Evolutionary conservation across 2,329 filamentous ascomycete genomes (phyloP).

Genomic region (Fusarium tuaranense): DNA sequence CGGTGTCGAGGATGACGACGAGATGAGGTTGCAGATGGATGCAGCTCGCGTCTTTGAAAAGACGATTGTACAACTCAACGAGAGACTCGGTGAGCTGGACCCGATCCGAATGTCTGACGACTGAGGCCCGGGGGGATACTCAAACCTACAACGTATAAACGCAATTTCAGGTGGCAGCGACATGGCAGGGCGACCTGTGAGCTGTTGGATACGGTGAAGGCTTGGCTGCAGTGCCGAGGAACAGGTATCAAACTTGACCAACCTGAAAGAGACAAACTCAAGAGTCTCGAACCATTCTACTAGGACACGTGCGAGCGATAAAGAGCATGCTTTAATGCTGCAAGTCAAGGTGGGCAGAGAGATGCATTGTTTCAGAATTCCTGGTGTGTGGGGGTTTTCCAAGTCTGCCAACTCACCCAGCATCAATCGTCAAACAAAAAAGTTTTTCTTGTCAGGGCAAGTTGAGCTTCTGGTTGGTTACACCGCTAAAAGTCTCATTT

Average conservation of each 20-base stretch:
- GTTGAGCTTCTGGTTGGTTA: neutral
- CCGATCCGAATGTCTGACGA: slow-evolving; percentile 37
- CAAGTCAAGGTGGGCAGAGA: neutral
- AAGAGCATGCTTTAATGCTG: neutral
- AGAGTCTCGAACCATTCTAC: neutral
- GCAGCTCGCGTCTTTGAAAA: slow-evolving; percentile 82
- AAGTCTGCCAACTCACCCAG: neutral
- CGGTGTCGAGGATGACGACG: slow-evolving; percentile 56
- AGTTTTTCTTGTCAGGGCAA: neutral
- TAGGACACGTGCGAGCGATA: neutral
- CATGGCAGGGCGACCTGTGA: neutral
- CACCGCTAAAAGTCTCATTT: neutral
- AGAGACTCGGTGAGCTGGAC: slow-evolving; percentile 62
- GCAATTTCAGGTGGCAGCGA: neutral
- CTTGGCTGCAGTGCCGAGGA: slow-evolving; percentile 14
- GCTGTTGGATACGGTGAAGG: slow-evolving; percentile 12
- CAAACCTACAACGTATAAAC: neutral
- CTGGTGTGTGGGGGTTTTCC: neutral
- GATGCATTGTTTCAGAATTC: neutral
- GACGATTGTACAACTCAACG: slow-evolving; percentile 80
- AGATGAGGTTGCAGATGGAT: slow-evolving; percentile 72
- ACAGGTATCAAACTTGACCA: neutral
- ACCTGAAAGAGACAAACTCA: neutral
- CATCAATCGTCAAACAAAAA: neutral
- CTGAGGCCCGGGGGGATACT: slow-evolving; percentile 3